Percentiles rank a stretch among this genome's conserved stretches.
Evolutionary conservation across 2,329 filamentous ascomycete genomes (phyloP).

Genomic region (Sporothrix phasma): DNA sequence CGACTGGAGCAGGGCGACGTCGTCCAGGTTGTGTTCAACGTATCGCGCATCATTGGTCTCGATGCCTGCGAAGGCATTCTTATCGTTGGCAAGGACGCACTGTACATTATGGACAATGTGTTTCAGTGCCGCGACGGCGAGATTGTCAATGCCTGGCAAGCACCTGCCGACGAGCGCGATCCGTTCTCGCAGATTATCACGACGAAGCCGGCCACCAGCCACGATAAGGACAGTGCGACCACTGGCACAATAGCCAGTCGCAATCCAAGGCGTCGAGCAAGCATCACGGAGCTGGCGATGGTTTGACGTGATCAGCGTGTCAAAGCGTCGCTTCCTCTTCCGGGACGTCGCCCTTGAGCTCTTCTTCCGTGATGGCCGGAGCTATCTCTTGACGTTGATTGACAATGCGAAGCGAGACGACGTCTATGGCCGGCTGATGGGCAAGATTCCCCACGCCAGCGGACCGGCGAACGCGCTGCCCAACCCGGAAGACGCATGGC

Average conservation of each 20-base stretch:
- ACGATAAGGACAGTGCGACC: slow-evolving; percentile 42
- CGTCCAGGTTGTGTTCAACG: slow-evolving; percentile 89
- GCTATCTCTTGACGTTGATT: slow-evolving; percentile 82
- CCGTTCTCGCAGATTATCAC: slow-evolving; percentile 92
- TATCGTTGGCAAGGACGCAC: slow-evolving; percentile 80
- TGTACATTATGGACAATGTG: slow-evolving; percentile 94
- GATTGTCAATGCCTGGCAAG: slow-evolving; percentile 94
- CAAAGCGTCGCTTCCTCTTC: slow-evolving; percentile 89
- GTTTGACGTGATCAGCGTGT: slow-evolving; percentile 89
- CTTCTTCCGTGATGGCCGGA: slow-evolving; percentile 93
- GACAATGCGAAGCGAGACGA: slow-evolving; percentile 67
- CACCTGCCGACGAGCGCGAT: slow-evolving; percentile 82
- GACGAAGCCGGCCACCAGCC: slow-evolving; percentile 34
- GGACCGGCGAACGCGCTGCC: slow-evolving; percentile 57
- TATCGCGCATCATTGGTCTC: slow-evolving; percentile 85
- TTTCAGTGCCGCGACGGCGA: slow-evolving; percentile 93
- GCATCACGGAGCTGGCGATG: slow-evolving; percentile 87
- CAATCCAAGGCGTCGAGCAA: slow-evolving; percentile 53
- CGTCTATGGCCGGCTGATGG: slow-evolving; percentile 63
- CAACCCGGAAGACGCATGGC: slow-evolving; percentile 82
- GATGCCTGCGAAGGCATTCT: slow-evolving; percentile 90
- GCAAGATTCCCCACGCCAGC: slow-evolving; percentile 70
- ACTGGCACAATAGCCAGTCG: slow-evolving; percentile 12
- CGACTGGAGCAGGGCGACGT: slow-evolving; percentile 83
- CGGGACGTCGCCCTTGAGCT: slow-evolving; percentile 93